Conservation (phyloP, 148 eudicot genomes). For the Rhododendron ovatum region DNA sequence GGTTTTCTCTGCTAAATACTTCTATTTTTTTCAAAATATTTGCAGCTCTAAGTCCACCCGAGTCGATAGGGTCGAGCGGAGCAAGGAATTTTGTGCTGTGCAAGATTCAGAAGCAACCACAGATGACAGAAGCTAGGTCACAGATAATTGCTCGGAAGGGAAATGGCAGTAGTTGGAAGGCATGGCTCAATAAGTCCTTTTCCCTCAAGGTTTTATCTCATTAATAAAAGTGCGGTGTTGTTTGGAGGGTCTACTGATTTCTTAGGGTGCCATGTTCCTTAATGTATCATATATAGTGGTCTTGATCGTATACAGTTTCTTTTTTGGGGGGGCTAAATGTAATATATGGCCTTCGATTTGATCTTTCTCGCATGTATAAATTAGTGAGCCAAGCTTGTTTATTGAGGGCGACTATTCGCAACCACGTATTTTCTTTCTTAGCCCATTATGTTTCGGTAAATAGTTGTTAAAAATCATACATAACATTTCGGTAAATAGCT, state of each 20-base stretch:
- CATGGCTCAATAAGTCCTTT: slow-evolving; percentile 50
- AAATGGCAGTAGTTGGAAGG: slow-evolving; percentile 25
- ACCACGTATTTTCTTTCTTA: too few species aligned
- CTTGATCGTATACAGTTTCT: neutral
- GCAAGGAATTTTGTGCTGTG: slow-evolving; percentile 50
- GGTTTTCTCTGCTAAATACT: neutral
- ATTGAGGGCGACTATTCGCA: too few species aligned
- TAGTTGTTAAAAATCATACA: too few species aligned
- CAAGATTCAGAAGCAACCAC: slow-evolving; percentile 33
- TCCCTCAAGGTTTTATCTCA: slow-evolving; percentile 25
- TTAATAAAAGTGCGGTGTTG: neutral
- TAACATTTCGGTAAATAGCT: too few species aligned
- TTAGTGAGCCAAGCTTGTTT: neutral
- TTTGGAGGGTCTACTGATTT: neutral
- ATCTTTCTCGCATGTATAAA: neutral
- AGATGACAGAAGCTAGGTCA: slow-evolving; percentile 23
- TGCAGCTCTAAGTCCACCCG: slow-evolving; percentile 39
- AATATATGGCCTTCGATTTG: neutral
- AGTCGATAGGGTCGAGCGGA: slow-evolving; percentile 43
- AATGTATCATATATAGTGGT: neutral
- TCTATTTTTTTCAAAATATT: too few species aligned
- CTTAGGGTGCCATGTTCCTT: neutral
- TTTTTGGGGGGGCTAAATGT: neutral
- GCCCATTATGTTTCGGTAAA: too few species aligned
- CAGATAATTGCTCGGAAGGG: slow-evolving; percentile 9